Evolutionary conservation across 2,329 filamentous ascomycete genomes (phyloP).

Genomic region (Pseudogymnoascus sp.): DNA sequence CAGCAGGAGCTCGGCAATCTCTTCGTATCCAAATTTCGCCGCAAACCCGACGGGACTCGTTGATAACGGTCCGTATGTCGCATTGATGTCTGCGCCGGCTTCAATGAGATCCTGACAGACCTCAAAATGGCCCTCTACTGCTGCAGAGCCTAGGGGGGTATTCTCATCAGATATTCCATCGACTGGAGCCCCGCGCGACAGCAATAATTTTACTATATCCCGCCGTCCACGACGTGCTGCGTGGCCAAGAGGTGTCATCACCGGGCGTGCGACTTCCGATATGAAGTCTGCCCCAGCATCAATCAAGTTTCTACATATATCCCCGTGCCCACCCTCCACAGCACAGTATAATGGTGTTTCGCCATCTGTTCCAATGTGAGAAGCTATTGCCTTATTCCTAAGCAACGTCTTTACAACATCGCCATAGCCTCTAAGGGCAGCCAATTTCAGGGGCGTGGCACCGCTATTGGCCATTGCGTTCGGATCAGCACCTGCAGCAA

Average conservation of each 20-base stretch:
- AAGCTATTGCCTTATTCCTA: slow-evolving; percentile 6
- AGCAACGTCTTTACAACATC: slow-evolving; percentile 9
- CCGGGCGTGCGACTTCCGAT: neutral
- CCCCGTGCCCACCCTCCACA: neutral
- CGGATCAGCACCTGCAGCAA: slow-evolving; percentile 11
- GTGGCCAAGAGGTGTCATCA: neutral
- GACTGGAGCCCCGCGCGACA: neutral
- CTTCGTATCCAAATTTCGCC: neutral
- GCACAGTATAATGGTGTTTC: neutral
- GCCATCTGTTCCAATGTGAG: neutral
- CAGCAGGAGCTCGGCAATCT: neutral
- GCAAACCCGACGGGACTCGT: neutral
- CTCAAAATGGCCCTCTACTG: neutral
- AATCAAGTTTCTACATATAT: neutral
- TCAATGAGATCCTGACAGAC: neutral
- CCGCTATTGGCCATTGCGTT: neutral
- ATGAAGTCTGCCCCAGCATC: slow-evolving; percentile 2
- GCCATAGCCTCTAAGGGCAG: slow-evolving; percentile 11
- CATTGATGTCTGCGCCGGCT: neutral
- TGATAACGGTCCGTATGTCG: neutral
- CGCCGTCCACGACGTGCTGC: neutral
- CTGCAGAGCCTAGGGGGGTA: neutral
- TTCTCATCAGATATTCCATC: neutral
- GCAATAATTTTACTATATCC: neutral
- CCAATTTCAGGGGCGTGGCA: slow-evolving; percentile 8